phyloP scores from a whole-genome alignment of 2,329 filamentous ascomycete genomes.

The Aspergillus neoniger region DNA sequence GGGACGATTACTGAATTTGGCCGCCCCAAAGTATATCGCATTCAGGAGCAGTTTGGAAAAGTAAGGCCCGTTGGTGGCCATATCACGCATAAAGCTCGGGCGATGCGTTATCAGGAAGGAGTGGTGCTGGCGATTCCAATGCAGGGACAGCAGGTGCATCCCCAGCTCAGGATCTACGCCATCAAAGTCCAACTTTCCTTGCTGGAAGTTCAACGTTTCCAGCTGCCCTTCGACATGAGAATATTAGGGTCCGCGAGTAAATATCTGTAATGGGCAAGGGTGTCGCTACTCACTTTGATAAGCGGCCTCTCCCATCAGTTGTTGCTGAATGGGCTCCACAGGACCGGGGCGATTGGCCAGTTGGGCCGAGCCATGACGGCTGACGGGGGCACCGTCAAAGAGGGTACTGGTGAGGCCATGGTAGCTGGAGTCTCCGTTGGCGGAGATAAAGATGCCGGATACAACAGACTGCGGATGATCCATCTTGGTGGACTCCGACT shows the following conservation, averaged over 20 bases:
- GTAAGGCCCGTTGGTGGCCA: conserved; percentile 44
- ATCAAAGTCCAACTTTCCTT: conserved; percentile 53
- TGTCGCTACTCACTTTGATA: no score
- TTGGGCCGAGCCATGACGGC: no score
- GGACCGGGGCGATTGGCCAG: no score
- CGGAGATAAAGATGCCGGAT: conserved; percentile 25
- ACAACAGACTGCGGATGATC: no score
- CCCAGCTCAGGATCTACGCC: conserved; percentile 55
- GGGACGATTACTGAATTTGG: conserved; percentile 50
- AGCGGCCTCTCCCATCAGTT: no score
- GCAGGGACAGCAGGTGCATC: conserved; percentile 54
- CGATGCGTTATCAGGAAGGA: conserved; percentile 43
- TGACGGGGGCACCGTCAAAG: background rate
- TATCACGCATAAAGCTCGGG: conserved; percentile 17
- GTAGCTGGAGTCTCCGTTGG: conserved; percentile 24
- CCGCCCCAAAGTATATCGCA: conserved; percentile 51
- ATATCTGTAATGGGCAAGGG: no score
- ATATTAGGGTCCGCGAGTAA: no score
- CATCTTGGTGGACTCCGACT: no score
- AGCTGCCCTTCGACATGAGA: conserved; percentile 43
- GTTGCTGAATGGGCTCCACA: no score
- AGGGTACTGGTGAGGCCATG: background rate
- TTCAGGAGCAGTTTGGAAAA: conserved; percentile 57
- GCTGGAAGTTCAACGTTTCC: conserved; percentile 51
- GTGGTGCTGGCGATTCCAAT: conserved; percentile 58